These are phyloP conservation scores for Suaeda aralocaspica DNA, from an alignment of 148 eudicot species.

Conservation along the genomic window DNA sequence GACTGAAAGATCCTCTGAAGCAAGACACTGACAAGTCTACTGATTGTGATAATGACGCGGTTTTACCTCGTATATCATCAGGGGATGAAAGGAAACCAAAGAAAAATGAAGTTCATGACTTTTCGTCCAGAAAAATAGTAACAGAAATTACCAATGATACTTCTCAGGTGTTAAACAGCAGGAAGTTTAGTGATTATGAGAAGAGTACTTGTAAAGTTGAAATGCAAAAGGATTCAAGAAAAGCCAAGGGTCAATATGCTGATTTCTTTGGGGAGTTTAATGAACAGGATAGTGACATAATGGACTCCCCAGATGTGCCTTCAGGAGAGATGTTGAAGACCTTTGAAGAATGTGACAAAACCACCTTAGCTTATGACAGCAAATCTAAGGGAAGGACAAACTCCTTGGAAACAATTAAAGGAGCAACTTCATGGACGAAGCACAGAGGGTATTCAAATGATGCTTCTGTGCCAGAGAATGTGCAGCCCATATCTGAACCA, in stretches of 20 bases:
- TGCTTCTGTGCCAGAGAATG: slow-evolving; percentile 34
- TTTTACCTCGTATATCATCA: slow-evolving; percentile 35
- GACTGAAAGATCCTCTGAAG: slow-evolving; percentile 29
- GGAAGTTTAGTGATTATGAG: slow-evolving; percentile 22
- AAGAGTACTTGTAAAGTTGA: slow-evolving; percentile 30
- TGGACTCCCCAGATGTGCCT: slow-evolving; percentile 47
- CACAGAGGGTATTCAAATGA: slow-evolving; percentile 30
- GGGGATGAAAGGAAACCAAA: slow-evolving; percentile 45
- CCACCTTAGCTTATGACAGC: slow-evolving; percentile 28
- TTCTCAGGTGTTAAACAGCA: slow-evolving; percentile 31
- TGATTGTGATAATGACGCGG: slow-evolving; percentile 29
- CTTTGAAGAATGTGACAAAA: slow-evolving; percentile 37
- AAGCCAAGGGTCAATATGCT: slow-evolving; percentile 53
- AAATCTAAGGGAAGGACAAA: slow-evolving; percentile 33
- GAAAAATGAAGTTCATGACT: slow-evolving; percentile 33
- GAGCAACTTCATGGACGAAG: slow-evolving; percentile 16
- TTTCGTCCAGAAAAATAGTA: slow-evolving; percentile 22
- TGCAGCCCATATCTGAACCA: slow-evolving; percentile 42
- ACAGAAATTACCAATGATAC: slow-evolving; percentile 34
- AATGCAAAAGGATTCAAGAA: slow-evolving; percentile 36
- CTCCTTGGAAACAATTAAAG: slow-evolving; percentile 34
- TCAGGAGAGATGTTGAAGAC: slow-evolving; percentile 34
- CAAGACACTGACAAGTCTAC: slow-evolving; percentile 27
- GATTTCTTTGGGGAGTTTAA: slow-evolving; percentile 86
- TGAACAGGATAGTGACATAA: slow-evolving; percentile 56